phyloP scores from a whole-genome alignment of 176 grass and related monocot species.

The Carex kokanica region DNA sequence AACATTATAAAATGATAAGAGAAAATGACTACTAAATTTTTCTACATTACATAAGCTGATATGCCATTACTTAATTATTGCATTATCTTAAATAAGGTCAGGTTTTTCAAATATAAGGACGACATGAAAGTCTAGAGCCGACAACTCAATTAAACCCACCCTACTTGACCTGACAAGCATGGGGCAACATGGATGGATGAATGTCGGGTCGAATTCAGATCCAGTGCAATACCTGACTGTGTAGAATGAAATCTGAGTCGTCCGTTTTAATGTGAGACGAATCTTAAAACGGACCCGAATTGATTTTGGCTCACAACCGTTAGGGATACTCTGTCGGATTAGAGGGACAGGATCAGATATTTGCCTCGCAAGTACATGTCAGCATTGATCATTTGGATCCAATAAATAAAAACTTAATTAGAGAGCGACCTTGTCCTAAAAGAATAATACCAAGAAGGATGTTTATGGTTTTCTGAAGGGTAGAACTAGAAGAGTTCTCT shows the following conservation, averaged over 20 bases:
- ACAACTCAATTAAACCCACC: background rate
- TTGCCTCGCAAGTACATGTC: background rate
- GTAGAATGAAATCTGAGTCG: no score
- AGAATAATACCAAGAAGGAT: no score
- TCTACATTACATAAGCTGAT: background rate
- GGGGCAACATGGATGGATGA: no score
- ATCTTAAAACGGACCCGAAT: no score
- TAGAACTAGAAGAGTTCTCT: background rate
- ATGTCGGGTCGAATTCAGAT: no score
- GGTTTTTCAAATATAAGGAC: no score
- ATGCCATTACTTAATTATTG: background rate
- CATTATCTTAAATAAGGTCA: background rate
- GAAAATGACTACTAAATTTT: background rate
- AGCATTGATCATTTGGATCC: background rate
- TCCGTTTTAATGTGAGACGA: no score
- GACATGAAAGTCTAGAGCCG: no score
- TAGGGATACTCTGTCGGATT: no score
- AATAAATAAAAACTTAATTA: background rate
- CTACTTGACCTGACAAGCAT: background rate
- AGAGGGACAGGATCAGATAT: background rate
- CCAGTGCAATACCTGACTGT: no score
- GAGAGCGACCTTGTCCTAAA: background rate
- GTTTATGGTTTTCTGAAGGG: no score
- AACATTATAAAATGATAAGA: background rate
- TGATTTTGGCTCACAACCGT: no score